A percentile compares a stretch with the other conserved stretches of the same genome.
phyloP scores from a whole-genome alignment of 805 yeast genomes.

The Yarrowia osloensis region DNA sequence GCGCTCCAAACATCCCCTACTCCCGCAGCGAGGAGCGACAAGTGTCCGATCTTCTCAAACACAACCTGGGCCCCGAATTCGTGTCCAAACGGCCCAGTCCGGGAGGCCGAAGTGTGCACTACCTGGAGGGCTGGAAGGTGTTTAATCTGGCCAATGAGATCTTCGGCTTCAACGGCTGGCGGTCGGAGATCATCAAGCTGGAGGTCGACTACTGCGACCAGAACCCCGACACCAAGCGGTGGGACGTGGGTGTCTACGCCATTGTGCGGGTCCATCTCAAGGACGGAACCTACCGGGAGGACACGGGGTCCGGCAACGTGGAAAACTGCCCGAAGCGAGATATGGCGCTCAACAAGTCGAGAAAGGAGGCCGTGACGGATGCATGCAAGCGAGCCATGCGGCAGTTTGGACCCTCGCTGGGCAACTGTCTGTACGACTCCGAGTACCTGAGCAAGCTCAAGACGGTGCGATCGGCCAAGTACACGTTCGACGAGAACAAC shows the following conservation, averaged over 20 bases:
- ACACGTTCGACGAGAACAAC: conserved; percentile 4
- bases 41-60: conserved; percentile 21
- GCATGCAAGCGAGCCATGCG: conserved; percentile 78
- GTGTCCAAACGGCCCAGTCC: conserved; percentile 60
- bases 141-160: conserved; percentile 71
- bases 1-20: conserved; percentile 12
- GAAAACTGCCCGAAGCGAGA: conserved; percentile 56
- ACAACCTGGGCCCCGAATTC: conserved; percentile 44
- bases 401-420: conserved; percentile 75
- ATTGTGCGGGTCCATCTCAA: conserved; percentile 66
- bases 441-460: conserved; percentile 37
- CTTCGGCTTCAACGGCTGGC: conserved; percentile 81
- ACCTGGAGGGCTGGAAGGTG: conserved; percentile 75
- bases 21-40: conserved; percentile 17
- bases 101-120: conserved; percentile 54
- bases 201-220: conserved; percentile 56
- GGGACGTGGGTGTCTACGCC: conserved; percentile 40
- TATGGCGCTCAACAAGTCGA: conserved; percentile 76
- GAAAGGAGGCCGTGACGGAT: conserved; percentile 83
- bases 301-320: conserved; percentile 71
- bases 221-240: conserved; percentile 31
- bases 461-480: conserved; percentile 30
- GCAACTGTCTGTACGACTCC: conserved; percentile 48
- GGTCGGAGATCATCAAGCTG: conserved; percentile 57
- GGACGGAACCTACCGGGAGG: conserved; percentile 82